Conservation (phyloP, 2,329 filamentous ascomycete genomes). For the Fusarium guadeloupense region DNA sequence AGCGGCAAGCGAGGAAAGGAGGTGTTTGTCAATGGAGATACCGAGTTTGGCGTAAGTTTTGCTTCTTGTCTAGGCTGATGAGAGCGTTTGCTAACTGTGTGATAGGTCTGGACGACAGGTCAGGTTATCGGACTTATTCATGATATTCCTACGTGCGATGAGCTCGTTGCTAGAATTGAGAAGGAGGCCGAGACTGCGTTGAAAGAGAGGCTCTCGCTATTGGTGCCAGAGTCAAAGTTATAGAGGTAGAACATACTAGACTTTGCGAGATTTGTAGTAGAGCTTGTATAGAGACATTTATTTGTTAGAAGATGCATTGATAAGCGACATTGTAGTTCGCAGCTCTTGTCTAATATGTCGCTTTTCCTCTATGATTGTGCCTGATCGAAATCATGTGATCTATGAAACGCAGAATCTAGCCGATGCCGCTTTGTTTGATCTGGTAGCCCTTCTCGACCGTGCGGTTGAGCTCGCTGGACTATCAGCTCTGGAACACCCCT, state of each 20-base stretch:
- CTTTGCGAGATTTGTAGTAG: conserved; percentile 10
- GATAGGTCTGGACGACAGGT: conserved; percentile 92
- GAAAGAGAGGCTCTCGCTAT: conserved; percentile 65
- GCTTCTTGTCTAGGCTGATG: background rate
- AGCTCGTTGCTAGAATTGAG: conserved; percentile 76
- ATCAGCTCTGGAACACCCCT: conserved; percentile 41
- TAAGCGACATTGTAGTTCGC: conserved; percentile 4
- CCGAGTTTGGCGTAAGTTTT: conserved; percentile 82
- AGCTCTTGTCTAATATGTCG: conserved; percentile 8
- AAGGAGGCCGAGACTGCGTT: conserved; percentile 76
- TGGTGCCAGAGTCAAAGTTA: conserved; percentile 67
- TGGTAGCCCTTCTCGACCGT: background rate
- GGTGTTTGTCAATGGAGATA: conserved; percentile 92
- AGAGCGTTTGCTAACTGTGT: conserved; percentile 19
- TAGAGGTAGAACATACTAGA: conserved; percentile 47
- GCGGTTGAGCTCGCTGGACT: conserved; percentile 23
- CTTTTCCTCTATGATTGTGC: background rate
- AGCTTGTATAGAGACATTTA: conserved; percentile 6
- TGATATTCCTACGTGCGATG: conserved; percentile 80
- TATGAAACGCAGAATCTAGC: conserved; percentile 38
- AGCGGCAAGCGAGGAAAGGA: conserved; percentile 90
- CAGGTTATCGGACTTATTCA: conserved; percentile 92
- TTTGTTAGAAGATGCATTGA: conserved; percentile 8
- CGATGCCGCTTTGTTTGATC: conserved; percentile 29
- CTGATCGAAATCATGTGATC: conserved; percentile 23